A percentile compares a stretch with the other conserved stretches of the same genome.
These are phyloP conservation scores for Amaranthus hypochondriacus DNA, from an alignment of 148 eudicot species.

Conservation along the genomic window DNA sequence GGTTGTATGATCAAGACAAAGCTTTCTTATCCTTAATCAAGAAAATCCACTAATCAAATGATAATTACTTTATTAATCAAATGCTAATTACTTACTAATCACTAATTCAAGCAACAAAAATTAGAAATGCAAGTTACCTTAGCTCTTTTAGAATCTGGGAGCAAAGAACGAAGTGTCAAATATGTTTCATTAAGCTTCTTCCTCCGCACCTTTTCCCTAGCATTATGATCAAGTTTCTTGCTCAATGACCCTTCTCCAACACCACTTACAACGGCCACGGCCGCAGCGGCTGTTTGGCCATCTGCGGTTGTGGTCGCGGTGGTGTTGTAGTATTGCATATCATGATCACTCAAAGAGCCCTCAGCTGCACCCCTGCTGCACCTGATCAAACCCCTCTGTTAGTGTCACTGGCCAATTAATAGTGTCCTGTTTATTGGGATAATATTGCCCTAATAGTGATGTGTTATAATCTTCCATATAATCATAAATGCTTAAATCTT, in stretches of 20 bases:
- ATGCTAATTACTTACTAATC: too few species aligned
- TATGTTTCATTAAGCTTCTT: conserved; percentile 39
- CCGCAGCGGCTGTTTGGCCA: background rate
- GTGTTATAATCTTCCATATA: background rate
- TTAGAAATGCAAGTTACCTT: conserved; percentile 29
- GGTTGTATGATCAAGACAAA: too few species aligned
- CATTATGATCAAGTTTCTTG: conserved; percentile 50
- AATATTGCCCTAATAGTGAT: conserved; percentile 16
- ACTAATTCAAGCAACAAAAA: too few species aligned
- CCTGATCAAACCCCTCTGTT: background rate
- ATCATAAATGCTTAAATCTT: conserved; percentile 30
- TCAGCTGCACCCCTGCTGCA: conserved; percentile 5
- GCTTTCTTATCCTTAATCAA: too few species aligned
- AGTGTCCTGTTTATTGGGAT: conserved; percentile 7
- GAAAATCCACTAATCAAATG: too few species aligned
- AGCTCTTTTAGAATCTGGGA: conserved; percentile 43
- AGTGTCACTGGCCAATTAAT: background rate
- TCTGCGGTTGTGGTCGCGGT: background rate
- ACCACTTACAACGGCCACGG: background rate
- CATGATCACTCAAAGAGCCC: conserved; percentile 4
- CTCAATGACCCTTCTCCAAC: conserved; percentile 21
- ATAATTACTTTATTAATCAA: too few species aligned
- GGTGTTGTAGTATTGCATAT: background rate
- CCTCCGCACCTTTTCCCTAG: conserved; percentile 54
- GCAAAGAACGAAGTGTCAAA: conserved; percentile 37